Conservation (phyloP, 768 basidiomycete species). For the Suillus brevipes region DNA sequence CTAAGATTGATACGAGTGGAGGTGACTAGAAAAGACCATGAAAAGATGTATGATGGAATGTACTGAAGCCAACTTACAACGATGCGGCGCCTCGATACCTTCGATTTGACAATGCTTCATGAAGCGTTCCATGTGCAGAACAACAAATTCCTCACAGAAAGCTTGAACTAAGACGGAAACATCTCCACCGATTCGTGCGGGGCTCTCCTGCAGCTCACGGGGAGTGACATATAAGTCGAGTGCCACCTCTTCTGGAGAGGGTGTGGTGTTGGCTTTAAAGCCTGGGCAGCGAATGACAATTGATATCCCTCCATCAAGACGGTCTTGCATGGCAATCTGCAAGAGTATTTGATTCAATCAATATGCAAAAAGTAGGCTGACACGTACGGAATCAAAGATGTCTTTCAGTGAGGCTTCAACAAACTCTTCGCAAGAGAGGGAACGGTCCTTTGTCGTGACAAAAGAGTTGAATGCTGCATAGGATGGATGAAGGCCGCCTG, state of each 20-base stretch:
- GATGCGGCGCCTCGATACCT: background rate
- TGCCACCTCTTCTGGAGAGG: slow-evolving; percentile 6
- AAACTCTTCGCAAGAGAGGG: background rate
- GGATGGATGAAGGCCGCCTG: slow-evolving; percentile 3
- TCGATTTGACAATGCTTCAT: slow-evolving; percentile 6
- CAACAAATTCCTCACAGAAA: slow-evolving; percentile 14
- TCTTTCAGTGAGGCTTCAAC: background rate
- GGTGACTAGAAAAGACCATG: background rate
- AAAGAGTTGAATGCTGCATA: slow-evolving; percentile 4
- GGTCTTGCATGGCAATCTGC: slow-evolving; percentile 14
- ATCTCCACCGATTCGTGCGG: slow-evolving; percentile 4
- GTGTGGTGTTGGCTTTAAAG: background rate
- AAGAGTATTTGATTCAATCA: background rate
- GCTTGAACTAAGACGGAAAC: slow-evolving; percentile 10
- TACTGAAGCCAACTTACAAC: background rate
- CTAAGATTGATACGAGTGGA: background rate
- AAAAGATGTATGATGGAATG: background rate
- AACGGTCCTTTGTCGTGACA: background rate
- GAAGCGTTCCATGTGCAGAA: slow-evolving; percentile 12
- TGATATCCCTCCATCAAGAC: slow-evolving; percentile 12
- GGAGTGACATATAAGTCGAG: slow-evolving; percentile 15
- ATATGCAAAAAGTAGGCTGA: background rate
- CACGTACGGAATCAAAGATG: slow-evolving; percentile 10
- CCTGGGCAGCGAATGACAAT: slow-evolving; percentile 11
- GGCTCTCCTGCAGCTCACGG: background rate